Evolutionary conservation across 164 flowering plant species (phyloP), one percentile per base, ranked within the genome.

Genomic region (Brasenia schreberi): DNA sequence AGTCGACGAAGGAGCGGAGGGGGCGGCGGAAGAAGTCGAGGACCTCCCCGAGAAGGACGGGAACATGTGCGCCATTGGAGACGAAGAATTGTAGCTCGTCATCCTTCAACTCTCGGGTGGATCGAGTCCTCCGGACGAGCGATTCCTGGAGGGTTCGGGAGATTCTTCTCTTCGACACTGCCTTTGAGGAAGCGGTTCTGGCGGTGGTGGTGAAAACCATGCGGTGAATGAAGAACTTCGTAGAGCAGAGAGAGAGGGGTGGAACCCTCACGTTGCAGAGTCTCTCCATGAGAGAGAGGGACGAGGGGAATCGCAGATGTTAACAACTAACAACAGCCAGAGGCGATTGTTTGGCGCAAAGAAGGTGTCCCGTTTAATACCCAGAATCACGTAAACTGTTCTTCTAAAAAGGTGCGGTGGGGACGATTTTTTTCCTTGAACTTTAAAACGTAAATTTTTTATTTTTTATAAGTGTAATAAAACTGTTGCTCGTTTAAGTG

Each of bases 21-120:
- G 66, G 49, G 0, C 82, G 67, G 7, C 80, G 66, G 73, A 91
- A 94, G 11, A 89, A 94, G 63, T 95, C 92, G 70, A 87, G 61
- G 9, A 88, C 96, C 74, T 95, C 97, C 5, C 92, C 94, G 4
- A 90, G 85, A 93, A 92, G 75, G 12, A 95, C 99, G 0, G 96
- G 97, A 0, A 88, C 66, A 64, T 95, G 97, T 61, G 67, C 68
- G 18, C 71, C 77, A 19, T 53, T 66, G 42, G 68, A 79, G 2
- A 83, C 83, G 44, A 65, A 74, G 4, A 33, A 61, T 42, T 66
- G 68, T 45, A 64, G 49, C 3, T 73, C 64, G 1, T 45, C 18
- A 4, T 76, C 79, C 49, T 84, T 86, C 23, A 83, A 81, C 49
- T 83, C 85, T 66, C 68, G 85, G 4, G 74, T 81, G 0, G 99